These are phyloP conservation scores for Cercospora janseana DNA, from an alignment of 2,329 filamentous ascomycete genomes.

Conservation along the genomic window DNA sequence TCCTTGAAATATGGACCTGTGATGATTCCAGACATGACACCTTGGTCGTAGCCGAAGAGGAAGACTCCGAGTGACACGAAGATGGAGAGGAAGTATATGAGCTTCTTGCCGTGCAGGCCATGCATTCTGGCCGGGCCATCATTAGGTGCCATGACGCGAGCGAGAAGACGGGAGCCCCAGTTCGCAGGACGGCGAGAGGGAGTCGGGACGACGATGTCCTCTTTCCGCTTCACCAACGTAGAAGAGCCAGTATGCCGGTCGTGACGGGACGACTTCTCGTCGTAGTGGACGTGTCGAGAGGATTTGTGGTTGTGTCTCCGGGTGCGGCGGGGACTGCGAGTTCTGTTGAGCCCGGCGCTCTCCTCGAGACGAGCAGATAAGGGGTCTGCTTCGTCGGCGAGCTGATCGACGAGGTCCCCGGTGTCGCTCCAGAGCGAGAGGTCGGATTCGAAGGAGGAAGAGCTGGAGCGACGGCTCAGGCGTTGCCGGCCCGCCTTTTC, in stretches of 20 bases:
- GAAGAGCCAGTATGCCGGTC: constrained; percentile 19
- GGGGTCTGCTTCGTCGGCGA: constrained; percentile 78
- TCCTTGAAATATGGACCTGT: constrained; percentile 85
- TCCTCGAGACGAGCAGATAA: constrained; percentile 67
- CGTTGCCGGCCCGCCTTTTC: constrained; percentile 42
- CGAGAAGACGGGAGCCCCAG: constrained; percentile 68
- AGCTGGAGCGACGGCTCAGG: constrained; percentile 41
- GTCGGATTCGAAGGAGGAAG: constrained; percentile 42
- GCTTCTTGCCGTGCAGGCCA: constrained; percentile 91
- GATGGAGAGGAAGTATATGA: constrained; percentile 66
- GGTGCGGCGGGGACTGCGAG: constrained; percentile 5
- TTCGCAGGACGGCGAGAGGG: constrained; percentile 63
- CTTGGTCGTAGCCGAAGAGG: constrained; percentile 85
- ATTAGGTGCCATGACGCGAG: constrained; percentile 79
- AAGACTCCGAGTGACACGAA: constrained; percentile 67
- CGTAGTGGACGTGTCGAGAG: constrained; percentile 68
- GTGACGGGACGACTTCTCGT: constrained; percentile 39
- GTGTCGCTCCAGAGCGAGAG: constrained; percentile 91
- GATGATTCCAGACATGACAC: constrained; percentile 70
- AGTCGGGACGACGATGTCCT: constrained; percentile 79
- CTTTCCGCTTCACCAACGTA: constrained; percentile 56
- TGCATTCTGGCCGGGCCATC: constrained; percentile 70
- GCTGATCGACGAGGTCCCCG: constrained; percentile 89
- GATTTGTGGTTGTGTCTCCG: constrained; percentile 22
- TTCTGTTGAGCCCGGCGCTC: constrained; percentile 61